Base-by-base conservation (phyloP, 169 alveolate genomes). In the Sarcocystis neurona region DNA sequence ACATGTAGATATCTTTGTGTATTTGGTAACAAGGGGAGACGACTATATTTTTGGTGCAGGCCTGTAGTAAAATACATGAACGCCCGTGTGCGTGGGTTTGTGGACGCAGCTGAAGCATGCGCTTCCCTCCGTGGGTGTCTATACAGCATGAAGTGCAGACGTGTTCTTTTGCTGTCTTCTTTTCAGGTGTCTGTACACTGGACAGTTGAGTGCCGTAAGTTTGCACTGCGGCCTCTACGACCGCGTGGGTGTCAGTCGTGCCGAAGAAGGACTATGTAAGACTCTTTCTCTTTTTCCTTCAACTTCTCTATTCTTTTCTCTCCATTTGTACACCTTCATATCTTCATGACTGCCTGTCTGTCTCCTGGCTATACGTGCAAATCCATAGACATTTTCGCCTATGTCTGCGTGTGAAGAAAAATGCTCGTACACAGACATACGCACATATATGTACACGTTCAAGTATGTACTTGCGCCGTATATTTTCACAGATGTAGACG, bases 111-210 rank as follows among this genome's bases (percentile, higher is more conserved):
- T 20, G 6, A 2, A 3, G 30, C 32, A 3, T 20, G 70, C 70
- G 15, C 4, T 15, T 6, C 27, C 18, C 12, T 63, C 66, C 12
- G 66, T 15, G 23, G 66, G 23, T 53, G 66, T 15, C 23, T 12
- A 23, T 23, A 23, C 12, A 53, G 66, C 66, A 53, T 53, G 66
- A 53, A 23, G 66, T 12, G 66, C 12, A 23, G 66, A 12, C 12
- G 23, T 23, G 30, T 53, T 53, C 66, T 53, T 53, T 23, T 12
- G 66, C 23, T 53, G 66, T 53, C 66, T 53, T 53, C 66, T 53
- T 23, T 44, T 39, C 82, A 72, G 82, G 58, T 72, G 82, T 41
- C 48, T 72, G 58, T 72, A 72, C 82, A 72, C 82, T 10, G 82
- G 82, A 3, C 82, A 72, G 34, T 37, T 72, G 56, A 72, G 60